Evolutionary conservation across 2,329 filamentous ascomycete genomes (phyloP), one percentile per base, ranked within the genome.

Genomic region (Pseudogymnoascus verrucosus): DNA sequence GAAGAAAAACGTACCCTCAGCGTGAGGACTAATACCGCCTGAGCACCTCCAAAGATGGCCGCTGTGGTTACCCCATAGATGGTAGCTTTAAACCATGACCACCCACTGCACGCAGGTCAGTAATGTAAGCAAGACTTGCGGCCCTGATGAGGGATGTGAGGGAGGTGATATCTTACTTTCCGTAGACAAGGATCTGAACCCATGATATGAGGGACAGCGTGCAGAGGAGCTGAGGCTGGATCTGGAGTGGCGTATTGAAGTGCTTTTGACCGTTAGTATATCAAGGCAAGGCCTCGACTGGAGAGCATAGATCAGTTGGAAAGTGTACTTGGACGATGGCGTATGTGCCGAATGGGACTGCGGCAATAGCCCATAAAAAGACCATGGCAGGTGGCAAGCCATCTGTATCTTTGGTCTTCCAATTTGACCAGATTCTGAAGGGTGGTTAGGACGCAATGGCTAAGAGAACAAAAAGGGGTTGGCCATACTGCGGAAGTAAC

Each of bases 371-470:
- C 84, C 85, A 88, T 1, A 87, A 72, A 66, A 87, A 82, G 77
- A 87, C 81, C 84, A 88, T 88, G 19, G 74, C 68, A 0, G 78
- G 78, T 0, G 85, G 85, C 1, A 88, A 74, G 2, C 85, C 85
- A 40, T 87, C 84, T 0, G 84, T 87, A 65, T 78, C 80, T 70
- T 88, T 87, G 11, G 76, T 79, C 19, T 78, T 77, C 79, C 82
- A 87, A 70, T 86, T 88, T 65, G 82, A 79, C 81, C 82, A 86
- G 75, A 88, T 86, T 66, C 66, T 68, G 19, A 14, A 28, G 34
- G 34, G n/a, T 54, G 14, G 23, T 54, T 54, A 54, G 44, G 8
- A 54, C 8, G 8, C 3, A 51, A 54, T 28, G 44, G 23, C 23
- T 11, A 21, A 3, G 14, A 26, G 6, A 31, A 39, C 16, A 47